Base-by-base conservation (phyloP, 805 yeast genomes). In the Limtongia smithiae region DNA sequence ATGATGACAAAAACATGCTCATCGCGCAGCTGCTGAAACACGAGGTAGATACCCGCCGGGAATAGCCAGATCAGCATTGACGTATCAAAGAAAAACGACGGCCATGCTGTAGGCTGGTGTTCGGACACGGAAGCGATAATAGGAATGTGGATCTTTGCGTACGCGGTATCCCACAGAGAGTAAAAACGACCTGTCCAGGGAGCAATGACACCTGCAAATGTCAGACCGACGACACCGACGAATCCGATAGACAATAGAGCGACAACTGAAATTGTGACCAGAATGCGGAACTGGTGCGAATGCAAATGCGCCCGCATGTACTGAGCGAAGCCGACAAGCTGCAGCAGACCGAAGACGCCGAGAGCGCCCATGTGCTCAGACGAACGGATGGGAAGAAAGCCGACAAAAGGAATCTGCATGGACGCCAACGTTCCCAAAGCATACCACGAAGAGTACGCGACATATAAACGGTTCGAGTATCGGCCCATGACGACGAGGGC, bases 81-180 rank as follows among this genome's bases (percentile, higher is more conserved):
- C 44, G 93, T 83, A 68, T 93, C 98, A 66, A 91, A 87, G 78
- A 88, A 93, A 68, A 93, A 94, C 11, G 97, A 81, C 9, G 97
- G 95, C 99, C 99, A 93, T 3, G 98, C 96, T n/a, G 97, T 91
- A 51, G 99, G 99, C 75, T 93, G 99, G 74, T 93, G 99, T 73
- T 93, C 99, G 12, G 96, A 87, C 33, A 93, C 98, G 2, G 97
- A 90, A 1, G 99, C 98, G 70, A 93, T 93, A 65, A 93, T 93
- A 38, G 98, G 99, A 62, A 93, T 93, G 67, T 93, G 98, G 59
- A 93, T 85, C 73, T 90, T 91, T 55, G 99, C 99, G 65, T 94
- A 93, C 68, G 79, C 84, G 3, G 98, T 93, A 68, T 93, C 98
- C 98, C 98, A 93, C 60, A 94, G 72, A 1, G 97, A 90, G 71